Base-by-base conservation (phyloP, 2,329 filamentous ascomycete species). In the Verticillium dahliae region DNA sequence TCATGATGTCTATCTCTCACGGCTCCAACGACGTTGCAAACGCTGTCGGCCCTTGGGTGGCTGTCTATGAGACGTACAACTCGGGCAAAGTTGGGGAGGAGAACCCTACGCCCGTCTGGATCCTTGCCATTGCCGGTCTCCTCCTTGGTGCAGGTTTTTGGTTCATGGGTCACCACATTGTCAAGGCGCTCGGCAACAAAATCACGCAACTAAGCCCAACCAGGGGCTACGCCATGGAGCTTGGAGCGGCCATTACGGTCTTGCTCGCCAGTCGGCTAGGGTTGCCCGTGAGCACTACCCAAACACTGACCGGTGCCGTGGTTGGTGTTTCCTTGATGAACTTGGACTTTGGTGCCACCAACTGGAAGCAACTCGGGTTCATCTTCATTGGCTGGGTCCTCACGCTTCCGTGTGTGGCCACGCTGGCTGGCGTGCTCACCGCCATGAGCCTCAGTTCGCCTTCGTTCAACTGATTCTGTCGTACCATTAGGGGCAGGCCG, bases 1-100 rank as follows among this genome's bases (percentile, higher is more conserved):
- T 76, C 65, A 73, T 76, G 65, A 73, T 76, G 70, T 77, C 74
- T 18, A 75, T 78, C 61, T 73, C 75, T 3, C 77, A 79, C 68
- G 76, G 76, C 18, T 73, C 74, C 56, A 78, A 78, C 66, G 76
- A 78, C 62, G 74, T 78, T 4, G 72, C 75, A 52, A 78, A 78
- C 62, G 75, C 75, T 0, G 71, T 78, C 31, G 74, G 74, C 0
- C 74, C 76, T 18, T 78, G 73, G 69, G 71, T 73, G 1, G 72
- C 73, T 1, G 68, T 70, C 0, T 79, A 78, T 65, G 62, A 69
- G n/a, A 74, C 73, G 4, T 78, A 65, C 64, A 61, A 67, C 14
- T 69, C 71, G 1, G 74, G 74, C 14, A 56, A 60, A 4, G 69
- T 75, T n/a, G 60, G 63, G 6, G 71, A 70, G 6, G 61, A 73